phyloP scores from a whole-genome alignment of 176 grass and related monocot species.

The Triticum dicoccoides region DNA sequence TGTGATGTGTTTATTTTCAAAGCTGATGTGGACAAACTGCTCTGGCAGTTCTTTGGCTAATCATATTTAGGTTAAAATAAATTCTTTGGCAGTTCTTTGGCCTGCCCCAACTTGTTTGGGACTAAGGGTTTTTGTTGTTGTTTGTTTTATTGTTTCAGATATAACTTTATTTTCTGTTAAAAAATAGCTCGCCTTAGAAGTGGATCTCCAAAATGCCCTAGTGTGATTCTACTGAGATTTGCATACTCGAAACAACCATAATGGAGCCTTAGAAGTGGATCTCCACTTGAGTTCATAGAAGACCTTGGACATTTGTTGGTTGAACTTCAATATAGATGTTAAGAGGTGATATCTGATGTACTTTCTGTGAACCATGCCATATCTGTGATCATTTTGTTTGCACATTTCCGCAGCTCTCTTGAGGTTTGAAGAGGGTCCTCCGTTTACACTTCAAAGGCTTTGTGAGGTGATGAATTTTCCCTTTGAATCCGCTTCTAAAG shows the following conservation, averaged over 20 bases:
- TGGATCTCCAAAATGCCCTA: background rate
- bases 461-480: constrained; percentile 68
- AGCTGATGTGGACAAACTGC: background rate
- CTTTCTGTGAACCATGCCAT: constrained; percentile 18
- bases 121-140: too few species aligned
- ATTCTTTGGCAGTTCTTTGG: background rate
- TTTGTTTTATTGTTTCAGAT: background rate
- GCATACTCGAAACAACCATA: background rate
- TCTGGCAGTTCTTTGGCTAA: background rate
- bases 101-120: too few species aligned
- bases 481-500: constrained; percentile 15
- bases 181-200: background rate
- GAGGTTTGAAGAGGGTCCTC: constrained; percentile 91
- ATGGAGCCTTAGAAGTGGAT: background rate
- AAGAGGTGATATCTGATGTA: background rate
- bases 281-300: background rate
- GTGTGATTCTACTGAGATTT: background rate
- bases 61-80: background rate
- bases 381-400: constrained; percentile 22
- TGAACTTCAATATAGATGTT: background rate
- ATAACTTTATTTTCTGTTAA: background rate
- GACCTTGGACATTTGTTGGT: background rate
- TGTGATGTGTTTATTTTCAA: background rate
- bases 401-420: constrained; percentile 52
- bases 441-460: constrained; percentile 94